phyloP scores from a whole-genome alignment of 371 early-diverging fungal genomes.

The Zychaea mexicana region DNA sequence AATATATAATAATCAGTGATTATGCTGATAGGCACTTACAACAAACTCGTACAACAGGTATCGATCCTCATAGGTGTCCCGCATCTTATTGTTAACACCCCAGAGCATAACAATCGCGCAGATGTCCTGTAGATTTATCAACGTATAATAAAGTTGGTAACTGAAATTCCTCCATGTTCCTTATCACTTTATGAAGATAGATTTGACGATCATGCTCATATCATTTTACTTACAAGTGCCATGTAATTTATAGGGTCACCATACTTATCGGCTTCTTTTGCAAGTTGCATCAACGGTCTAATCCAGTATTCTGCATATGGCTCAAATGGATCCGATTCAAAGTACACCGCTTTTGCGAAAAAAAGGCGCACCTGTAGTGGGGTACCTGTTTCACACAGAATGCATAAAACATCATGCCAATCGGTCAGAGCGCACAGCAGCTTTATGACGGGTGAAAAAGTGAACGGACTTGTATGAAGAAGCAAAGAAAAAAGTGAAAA shows the following conservation, averaged over 20 bases:
- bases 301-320: slow-evolving; percentile 64
- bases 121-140: slow-evolving; percentile 42
- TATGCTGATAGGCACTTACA: slow-evolving; percentile 23
- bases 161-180: too few species aligned
- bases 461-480: neutral
- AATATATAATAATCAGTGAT: too few species aligned
- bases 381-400: slow-evolving; percentile 30
- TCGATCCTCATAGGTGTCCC: slow-evolving; percentile 37
- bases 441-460: too few species aligned
- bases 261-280: slow-evolving; percentile 49
- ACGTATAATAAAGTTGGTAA: neutral
- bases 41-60: slow-evolving; percentile 36
- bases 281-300: slow-evolving; percentile 57
- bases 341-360: slow-evolving; percentile 61
- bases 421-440: too few species aligned
- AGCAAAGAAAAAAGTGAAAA: neutral
- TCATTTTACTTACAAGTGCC: slow-evolving; percentile 57
- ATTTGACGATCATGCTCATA: too few species aligned
- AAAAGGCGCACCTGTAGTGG: slow-evolving; percentile 56
- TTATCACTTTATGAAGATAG: too few species aligned
- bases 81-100: slow-evolving; percentile 40
- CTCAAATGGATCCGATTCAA: slow-evolving; percentile 62
- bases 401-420: too few species aligned
- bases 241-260: slow-evolving; percentile 74
- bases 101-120: slow-evolving; percentile 61